Base-by-base conservation (phyloP, 108 stramenopile genomes). In the Bacterosira constricta region DNA sequence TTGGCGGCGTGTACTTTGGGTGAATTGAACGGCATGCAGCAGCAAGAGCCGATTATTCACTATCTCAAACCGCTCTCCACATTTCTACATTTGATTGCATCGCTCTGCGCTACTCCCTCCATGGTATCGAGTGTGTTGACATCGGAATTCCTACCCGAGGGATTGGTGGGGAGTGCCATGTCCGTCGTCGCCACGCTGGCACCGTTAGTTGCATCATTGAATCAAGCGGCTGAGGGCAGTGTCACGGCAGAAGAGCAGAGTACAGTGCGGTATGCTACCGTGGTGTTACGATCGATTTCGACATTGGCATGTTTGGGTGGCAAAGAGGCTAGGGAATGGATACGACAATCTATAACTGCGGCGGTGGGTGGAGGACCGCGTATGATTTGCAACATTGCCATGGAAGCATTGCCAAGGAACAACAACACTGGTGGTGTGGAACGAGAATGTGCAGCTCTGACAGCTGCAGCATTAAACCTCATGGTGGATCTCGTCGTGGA, bases 1-100 rank as follows among this genome's bases (percentile, higher is more conserved):
- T 63, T 89, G 26, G 80, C 79, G 13, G 45, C 38, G 21, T 49
- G 64, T 8, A 77, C 84, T 17, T 71, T 85, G 20, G 53, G 39
- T 6, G 57, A 66, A 41, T 51, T 78, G 42, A 62, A 50, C 23
- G 59, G 49, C 17, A 63, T 63, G 25, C 56, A 39, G 6, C 26
- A 41, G 0, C 61, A 60, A 45, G 38, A 59, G 34, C 45, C 69
- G 4, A 52, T 66, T 20, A 64, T 71, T 37, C 68, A 59, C 29
- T 71, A 52, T 49, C 55, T 78, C 12, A 53, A 54, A 17, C 69
- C 69, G 46, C 37, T 65, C n/a, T 78, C 77, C 32, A 57, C 77
- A 9, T 70, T 71, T 32, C 77, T 78, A 1, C 56, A 44, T 35
- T 70, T 78, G 11, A 78, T 78, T 35, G 46, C 77, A 25, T 78